Base-by-base conservation (phyloP, 75 land plant species). In the Ceratopteris richardii region DNA sequence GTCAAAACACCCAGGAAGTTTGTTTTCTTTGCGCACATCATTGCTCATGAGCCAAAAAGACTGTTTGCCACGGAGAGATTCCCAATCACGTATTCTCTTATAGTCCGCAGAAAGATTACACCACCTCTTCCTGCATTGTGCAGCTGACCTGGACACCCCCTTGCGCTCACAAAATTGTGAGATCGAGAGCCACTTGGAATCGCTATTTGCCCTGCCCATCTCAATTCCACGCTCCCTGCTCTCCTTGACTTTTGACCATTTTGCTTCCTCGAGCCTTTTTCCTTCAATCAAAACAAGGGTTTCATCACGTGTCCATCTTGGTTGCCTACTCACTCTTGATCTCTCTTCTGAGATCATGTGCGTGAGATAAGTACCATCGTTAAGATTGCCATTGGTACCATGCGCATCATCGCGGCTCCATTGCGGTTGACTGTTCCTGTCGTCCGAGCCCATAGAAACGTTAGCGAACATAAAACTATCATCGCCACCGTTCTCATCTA, bases 301-400 rank as follows among this genome's bases (percentile, higher is more conserved):
- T 60, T 88, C 93, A 62, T 88, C 87, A 47, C 84, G 33, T 48
- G 93, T 79, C 93, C 93, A 88, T 9, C 93, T 74, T 10, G 88
- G 88, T 5, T 48, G 17, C 4, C 64, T 1, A 1, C 29, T n/a
- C 3, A 33, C 37, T 33, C 37, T 33, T 33, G 37, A 33, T 33
- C 37, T 33, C 37, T 33, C 37, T 33, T 33, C 37, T 4, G 37
- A 33, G 37, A 33, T 33, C 37, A 33, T 33, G 9, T 33, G 37
- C 7, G 37, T 33, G 37, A 33, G 37, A 9, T 33, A 33, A 33
- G 37, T 33, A 9, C 37, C 37, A 33, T 33, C 37, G 9, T 9
- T 9, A 3, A 33, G 7, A 33, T 33, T 9, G 37, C 37, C 37
- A 33, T 33, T 33, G 37, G 37, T 9, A 9, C 37, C 37, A 3